Base-by-base conservation (phyloP, 169 alveolate species). In the Eimeria sp. region DNA sequence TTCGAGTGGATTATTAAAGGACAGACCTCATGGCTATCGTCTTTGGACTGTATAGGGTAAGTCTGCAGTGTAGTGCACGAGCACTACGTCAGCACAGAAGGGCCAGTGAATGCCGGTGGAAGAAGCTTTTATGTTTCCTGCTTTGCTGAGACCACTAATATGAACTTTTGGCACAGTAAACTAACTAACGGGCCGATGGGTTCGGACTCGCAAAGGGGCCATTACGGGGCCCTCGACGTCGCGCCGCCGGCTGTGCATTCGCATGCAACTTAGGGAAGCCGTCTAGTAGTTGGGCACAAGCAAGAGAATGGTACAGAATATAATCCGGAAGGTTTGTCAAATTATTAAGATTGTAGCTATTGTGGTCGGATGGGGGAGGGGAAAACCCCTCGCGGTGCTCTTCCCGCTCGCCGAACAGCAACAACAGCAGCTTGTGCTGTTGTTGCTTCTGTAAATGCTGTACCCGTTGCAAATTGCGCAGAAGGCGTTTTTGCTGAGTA, bases 181-280 rank as follows among this genome's bases (percentile, higher is more conserved):
- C 54, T 57, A 73, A 73, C 83, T 73, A 40, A 16, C n/a, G 22
- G 45, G 20, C 16, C 11, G 16, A 30, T 30, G 40, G 83, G 54
- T 40, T 5, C 18, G 1, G 25, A 16, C 57, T 11, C 57, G 13
- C 43, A 65, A 9, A n/a, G 40, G 54, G 83, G 83, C 83, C 83
- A n/a, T 27, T 14, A 73, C 18, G 1, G 83, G 83, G 83, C 83
- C 83, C 57, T 73, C 51, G 14, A 27, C 27, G 4, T n/a, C 83
- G 57, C 83, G 83, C 54, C 83, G 83, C 34, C 83, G 83, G 83
- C 83, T 40, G 83, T 73, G 83, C 14, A 11, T 7, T 20, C 27
- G 83, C 83, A 73, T 73, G 83, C 83, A 73, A 54, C 57, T 54
- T n/a, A 54, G 5, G n/a, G 51, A 14, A 16, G 57, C 27, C 6